Conservation (phyloP, 495 filamentous ascomycete genomes). For the Entonaema liquescens region DNA sequence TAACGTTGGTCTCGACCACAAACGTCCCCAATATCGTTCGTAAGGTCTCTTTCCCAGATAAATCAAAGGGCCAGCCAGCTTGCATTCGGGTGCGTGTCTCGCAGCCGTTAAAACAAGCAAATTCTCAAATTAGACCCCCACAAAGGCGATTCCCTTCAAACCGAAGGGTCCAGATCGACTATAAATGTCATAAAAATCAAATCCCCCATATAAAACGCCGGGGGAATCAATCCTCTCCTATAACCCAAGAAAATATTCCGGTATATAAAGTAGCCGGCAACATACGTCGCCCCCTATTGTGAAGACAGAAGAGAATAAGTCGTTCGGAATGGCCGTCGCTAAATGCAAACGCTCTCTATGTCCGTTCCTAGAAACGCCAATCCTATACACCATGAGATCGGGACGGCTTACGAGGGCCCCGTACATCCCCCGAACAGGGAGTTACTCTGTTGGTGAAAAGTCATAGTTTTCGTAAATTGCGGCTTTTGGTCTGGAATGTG, state of each 20-base stretch:
- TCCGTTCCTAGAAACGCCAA: conserved; percentile 10
- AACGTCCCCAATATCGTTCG: conserved; percentile 20
- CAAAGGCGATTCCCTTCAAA: conserved; percentile 4
- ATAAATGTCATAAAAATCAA: conserved; percentile 5
- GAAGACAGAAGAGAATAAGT: conserved; percentile 21
- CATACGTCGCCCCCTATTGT: conserved; percentile 14
- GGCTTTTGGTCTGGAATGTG: background rate
- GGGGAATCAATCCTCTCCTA: conserved; percentile 16
- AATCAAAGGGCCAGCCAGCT: conserved; percentile 23
- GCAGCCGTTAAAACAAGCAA: conserved; percentile 12
- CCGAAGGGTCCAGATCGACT: conserved; percentile 1
- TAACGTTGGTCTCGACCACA: conserved; percentile 27
- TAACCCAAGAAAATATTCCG: conserved; percentile 17
- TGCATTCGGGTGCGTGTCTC: conserved; percentile 31
- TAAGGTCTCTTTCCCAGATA: conserved; percentile 9
- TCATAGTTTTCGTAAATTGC: background rate
- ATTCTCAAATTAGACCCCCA: conserved; percentile 6
- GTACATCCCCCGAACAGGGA: conserved; percentile 12
- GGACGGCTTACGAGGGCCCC: conserved; percentile 3
- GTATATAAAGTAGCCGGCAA: conserved; percentile 29
- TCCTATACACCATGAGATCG: conserved; percentile 29
- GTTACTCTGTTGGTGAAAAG: conserved; percentile 3
- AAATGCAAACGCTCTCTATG: conserved; percentile 37
- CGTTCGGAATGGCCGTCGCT: conserved; percentile 13
- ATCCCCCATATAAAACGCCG: conserved; percentile 14